Conservation (phyloP, 2,329 filamentous ascomycete species). For the Ramularia collo-cygni region DNA sequence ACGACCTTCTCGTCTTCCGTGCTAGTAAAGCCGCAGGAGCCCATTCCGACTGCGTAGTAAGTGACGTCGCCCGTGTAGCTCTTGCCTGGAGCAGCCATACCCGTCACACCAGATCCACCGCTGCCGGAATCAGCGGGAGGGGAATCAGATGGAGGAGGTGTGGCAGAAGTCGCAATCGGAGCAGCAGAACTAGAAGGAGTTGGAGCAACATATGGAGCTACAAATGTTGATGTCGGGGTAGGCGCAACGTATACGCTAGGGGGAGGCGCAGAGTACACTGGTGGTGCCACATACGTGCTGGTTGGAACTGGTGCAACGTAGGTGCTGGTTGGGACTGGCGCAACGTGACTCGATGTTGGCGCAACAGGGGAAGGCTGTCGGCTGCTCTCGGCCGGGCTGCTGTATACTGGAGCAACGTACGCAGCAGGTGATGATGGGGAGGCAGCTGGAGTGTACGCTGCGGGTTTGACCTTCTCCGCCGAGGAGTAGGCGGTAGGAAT, state of each 20-base stretch:
- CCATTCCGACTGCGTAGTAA: slow-evolving; percentile 63
- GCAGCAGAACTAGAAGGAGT: slow-evolving; percentile 15
- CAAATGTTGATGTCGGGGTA: slow-evolving; percentile 15
- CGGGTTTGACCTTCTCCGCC: slow-evolving; percentile 5
- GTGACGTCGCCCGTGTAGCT: slow-evolving; percentile 60
- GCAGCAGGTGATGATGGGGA: slow-evolving; percentile 7
- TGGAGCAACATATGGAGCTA: slow-evolving; percentile 21
- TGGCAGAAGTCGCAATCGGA: slow-evolving; percentile 9
- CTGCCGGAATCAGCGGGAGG: slow-evolving; percentile 7
- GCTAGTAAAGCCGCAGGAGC: slow-evolving; percentile 61
- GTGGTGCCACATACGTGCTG: slow-evolving; percentile 13
- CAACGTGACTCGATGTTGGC: slow-evolving; percentile 18
- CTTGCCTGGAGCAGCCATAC: slow-evolving; percentile 29
- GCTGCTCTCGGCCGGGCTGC: slow-evolving; percentile 17
- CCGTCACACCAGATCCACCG: slow-evolving; percentile 9
- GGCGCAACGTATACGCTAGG: slow-evolving; percentile 11
- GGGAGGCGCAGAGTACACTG: slow-evolving; percentile 8
- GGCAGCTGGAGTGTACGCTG: slow-evolving; percentile 10
- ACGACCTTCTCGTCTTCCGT: slow-evolving; percentile 55
- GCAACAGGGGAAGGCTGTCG: slow-evolving; percentile 17
- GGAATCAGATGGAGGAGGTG: slow-evolving; percentile 9
- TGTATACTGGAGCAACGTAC: slow-evolving; percentile 16
- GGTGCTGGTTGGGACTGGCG: slow-evolving; percentile 14
- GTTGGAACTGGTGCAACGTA: not conserved
- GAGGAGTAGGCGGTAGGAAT: slow-evolving; percentile 11